phyloP scores from a whole-genome alignment of 2,329 filamentous ascomycete genomes.

The Fusarium brevicatenulatum region DNA sequence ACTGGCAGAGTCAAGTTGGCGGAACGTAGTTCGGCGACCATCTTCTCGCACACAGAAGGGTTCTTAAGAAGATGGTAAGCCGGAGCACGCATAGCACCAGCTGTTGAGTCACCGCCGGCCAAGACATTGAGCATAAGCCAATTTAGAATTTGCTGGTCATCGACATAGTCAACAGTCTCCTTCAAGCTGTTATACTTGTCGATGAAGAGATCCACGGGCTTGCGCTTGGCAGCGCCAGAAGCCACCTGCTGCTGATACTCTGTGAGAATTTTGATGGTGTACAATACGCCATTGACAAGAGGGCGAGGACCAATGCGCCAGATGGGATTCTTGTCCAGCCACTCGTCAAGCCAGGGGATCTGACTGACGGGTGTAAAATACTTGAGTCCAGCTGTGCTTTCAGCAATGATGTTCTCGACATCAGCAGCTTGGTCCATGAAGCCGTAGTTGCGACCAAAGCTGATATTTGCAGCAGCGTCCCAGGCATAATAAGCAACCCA shows the following conservation, averaged over 20 bases:
- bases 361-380: constrained; percentile 37
- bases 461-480: constrained; percentile 36
- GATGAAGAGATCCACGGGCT: constrained; percentile 35
- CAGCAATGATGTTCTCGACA: constrained; percentile 24
- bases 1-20: constrained; percentile 16
- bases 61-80: constrained; percentile 32
- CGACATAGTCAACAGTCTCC: constrained; percentile 28
- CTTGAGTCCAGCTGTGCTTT: constrained; percentile 22
- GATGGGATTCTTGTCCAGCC: constrained; percentile 39
- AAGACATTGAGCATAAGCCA: constrained; percentile 38
- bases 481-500: constrained; percentile 38
- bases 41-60: constrained; percentile 3
- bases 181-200: constrained; percentile 33
- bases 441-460: constrained; percentile 26
- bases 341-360: constrained; percentile 37
- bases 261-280: constrained; percentile 34
- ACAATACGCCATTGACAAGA: constrained; percentile 17
- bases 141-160: constrained; percentile 33
- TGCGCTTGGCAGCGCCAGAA: constrained; percentile 16
- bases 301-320: constrained; percentile 12
- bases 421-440: constrained; percentile 30
- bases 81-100: constrained; percentile 31
- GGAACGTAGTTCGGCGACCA: constrained; percentile 22
- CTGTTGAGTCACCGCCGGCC: constrained; percentile 33
- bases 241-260: constrained; percentile 31